Evolutionary conservation across 2,329 filamentous ascomycete genomes (phyloP).

Genomic region (Nectriaceae sp.): DNA sequence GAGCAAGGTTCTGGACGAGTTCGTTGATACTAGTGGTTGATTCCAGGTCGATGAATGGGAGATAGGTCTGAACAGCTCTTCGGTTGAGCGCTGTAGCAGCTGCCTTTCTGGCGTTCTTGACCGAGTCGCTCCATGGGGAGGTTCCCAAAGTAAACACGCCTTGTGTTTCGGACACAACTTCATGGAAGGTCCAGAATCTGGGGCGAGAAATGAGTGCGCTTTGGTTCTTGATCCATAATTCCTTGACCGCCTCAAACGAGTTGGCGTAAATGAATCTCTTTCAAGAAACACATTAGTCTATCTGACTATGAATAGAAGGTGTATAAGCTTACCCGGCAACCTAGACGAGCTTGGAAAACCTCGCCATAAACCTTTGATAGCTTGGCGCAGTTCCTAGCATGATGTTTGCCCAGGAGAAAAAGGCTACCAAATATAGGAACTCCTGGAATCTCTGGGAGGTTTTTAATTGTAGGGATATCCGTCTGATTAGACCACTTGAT

Average conservation of each 20-base stretch:
- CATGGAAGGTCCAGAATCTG: conserved; percentile 79
- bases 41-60: conserved; percentile 79
- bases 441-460: conserved; percentile 59
- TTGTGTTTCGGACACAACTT: conserved; percentile 71
- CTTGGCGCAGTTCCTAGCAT: conserved; percentile 32
- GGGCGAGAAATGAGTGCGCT: conserved; percentile 75
- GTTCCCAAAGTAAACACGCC: conserved; percentile 82
- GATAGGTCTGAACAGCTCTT: conserved; percentile 73
- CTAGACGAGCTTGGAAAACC: neutral
- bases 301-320: neutral
- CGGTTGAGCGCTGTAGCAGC: conserved; percentile 76
- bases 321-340: neutral
- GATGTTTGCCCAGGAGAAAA: conserved; percentile 55
- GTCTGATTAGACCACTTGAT: conserved; percentile 41
- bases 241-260: conserved; percentile 69
- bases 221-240: conserved; percentile 76
- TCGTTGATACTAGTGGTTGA: conserved; percentile 70
- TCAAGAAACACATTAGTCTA: too few species aligned
- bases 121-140: conserved; percentile 79
- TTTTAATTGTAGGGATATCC: conserved; percentile 59
- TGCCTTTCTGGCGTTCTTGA: conserved; percentile 73
- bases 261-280: conserved; percentile 74
- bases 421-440: conserved; percentile 63
- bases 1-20: conserved; percentile 62
- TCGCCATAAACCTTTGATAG: neutral